Conservation (phyloP, 805 yeast genomes). For the Cyberlindnera euphorbiiphila region DNA sequence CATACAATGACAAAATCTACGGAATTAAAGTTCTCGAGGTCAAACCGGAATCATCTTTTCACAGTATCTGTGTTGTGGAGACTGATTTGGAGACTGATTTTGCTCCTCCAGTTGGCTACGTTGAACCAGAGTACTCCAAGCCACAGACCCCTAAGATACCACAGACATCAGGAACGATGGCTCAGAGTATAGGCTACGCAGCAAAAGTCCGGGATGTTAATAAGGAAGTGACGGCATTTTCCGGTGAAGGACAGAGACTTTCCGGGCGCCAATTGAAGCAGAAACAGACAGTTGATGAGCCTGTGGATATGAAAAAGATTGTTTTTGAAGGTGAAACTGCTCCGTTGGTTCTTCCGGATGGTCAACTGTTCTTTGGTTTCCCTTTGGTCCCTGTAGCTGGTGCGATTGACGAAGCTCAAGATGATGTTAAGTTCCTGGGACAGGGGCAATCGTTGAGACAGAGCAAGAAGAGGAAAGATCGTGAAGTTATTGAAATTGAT, state of each 20-base stretch:
- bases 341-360: conserved; percentile 71
- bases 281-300: conserved; percentile 14
- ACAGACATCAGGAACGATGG: conserved; percentile 68
- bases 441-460: conserved; percentile 74
- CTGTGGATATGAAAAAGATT: conserved; percentile 37
- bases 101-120: conserved; percentile 98
- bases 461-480: conserved; percentile 68
- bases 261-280: conserved; percentile 49
- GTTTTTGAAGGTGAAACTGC: conserved; percentile 63
- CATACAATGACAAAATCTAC: conserved; percentile 74
- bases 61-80: conserved; percentile 90
- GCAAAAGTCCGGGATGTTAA: conserved; percentile 46
- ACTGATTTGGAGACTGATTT: conserved; percentile 96
- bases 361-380: conserved; percentile 90
- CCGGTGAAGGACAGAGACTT: conserved; percentile 66
- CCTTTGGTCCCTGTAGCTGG: conserved; percentile 54
- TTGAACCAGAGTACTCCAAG: conserved; percentile 71
- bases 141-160: conserved; percentile 7
- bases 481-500: conserved; percentile 80
- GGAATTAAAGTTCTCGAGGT: conserved; percentile 83
- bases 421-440: conserved; percentile 45
- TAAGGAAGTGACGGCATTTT: conserved; percentile 33
- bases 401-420: conserved; percentile 30
- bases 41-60: conserved; percentile 62
- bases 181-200: conserved; percentile 63